Evolutionary conservation across 2,329 filamentous ascomycete genomes (phyloP).

Genomic region (Penicillium sp.): DNA sequence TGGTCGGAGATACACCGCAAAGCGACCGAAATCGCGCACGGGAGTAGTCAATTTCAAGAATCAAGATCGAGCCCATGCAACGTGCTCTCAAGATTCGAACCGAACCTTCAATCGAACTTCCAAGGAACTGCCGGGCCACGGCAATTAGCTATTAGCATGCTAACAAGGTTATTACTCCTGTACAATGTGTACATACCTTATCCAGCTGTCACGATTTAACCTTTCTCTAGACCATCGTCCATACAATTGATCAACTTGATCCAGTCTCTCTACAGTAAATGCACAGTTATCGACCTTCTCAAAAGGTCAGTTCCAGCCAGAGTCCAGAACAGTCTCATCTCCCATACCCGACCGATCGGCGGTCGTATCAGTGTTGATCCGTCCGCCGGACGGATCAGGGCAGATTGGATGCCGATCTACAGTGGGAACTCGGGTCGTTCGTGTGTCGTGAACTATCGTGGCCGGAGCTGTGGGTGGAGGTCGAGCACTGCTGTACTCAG

Average conservation of each 20-base stretch:
- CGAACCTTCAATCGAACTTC: too few species aligned
- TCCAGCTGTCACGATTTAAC: not conserved
- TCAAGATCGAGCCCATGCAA: not conserved
- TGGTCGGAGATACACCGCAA: not conserved
- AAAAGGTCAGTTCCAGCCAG: constrained; percentile 6
- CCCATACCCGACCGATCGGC: not conserved
- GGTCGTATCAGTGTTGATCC: not conserved
- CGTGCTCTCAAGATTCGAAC: too few species aligned
- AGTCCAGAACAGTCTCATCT: not conserved
- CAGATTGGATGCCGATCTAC: not conserved
- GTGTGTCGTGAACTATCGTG: not conserved
- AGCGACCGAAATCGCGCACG: not conserved
- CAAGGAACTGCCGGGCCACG: not conserved
- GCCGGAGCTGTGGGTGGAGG: not conserved
- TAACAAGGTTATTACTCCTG: too few species aligned
- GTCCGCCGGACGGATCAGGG: not conserved
- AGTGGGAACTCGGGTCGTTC: not conserved
- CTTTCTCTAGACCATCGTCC: not conserved
- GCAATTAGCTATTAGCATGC: not conserved
- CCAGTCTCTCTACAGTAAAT: too few species aligned
- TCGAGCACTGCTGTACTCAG: not conserved
- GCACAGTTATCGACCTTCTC: constrained; percentile 8
- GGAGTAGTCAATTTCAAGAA: not conserved
- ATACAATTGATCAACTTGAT: too few species aligned
- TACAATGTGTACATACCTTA: not conserved